Evolutionary conservation across 148 eudicot species (phyloP).

Genomic region (Vaccinium darrowii): DNA sequence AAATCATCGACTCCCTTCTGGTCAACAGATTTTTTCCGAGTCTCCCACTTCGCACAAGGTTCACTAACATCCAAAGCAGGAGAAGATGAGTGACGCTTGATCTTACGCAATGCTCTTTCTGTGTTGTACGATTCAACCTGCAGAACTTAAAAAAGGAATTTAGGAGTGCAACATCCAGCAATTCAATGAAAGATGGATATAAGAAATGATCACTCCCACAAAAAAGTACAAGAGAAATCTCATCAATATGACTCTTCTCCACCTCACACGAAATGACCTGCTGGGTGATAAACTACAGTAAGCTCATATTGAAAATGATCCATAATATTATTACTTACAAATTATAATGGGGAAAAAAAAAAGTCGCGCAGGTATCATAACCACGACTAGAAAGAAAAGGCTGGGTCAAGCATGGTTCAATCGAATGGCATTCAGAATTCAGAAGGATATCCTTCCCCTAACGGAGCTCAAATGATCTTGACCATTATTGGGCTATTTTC

Average conservation of each 20-base stretch:
- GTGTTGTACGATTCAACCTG: constrained; percentile 71
- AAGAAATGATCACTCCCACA: background rate
- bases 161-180: background rate
- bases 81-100: constrained; percentile 52
- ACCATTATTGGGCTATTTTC: background rate
- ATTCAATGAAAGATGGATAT: background rate
- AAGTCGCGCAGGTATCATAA: background rate
- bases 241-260: constrained; percentile 1
- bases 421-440: background rate
- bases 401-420: background rate
- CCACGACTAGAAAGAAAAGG: constrained; percentile 5
- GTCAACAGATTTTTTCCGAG: constrained; percentile 12
- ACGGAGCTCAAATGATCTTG: background rate
- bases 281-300: background rate
- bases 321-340: background rate
- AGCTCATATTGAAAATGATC: constrained; percentile 3
- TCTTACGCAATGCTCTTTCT: constrained; percentile 53
- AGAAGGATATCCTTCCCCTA: background rate
- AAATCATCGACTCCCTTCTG: constrained; percentile 23
- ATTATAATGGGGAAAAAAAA: background rate
- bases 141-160: constrained; percentile 2
- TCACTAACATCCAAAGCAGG: constrained; percentile 30
- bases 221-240: background rate
- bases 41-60: constrained; percentile 21
- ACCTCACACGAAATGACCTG: background rate